Evolutionary conservation across 2,329 filamentous ascomycete genomes (phyloP), one percentile per base, ranked within the genome.

Genomic region (Clonostachys sp.): DNA sequence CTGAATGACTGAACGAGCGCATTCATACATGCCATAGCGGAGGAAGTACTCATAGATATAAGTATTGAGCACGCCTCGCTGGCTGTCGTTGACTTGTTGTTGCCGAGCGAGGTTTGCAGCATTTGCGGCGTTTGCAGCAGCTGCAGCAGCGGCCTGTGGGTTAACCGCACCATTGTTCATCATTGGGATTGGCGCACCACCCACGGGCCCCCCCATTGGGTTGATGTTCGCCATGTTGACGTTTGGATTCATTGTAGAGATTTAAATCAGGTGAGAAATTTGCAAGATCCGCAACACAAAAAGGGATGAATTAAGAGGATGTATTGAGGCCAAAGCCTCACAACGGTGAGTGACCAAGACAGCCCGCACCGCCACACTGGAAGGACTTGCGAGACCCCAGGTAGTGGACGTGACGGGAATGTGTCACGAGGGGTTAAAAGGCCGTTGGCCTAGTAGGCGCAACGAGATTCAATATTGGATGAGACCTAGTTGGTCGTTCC

Each of bases 1-100:
- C 41, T 79, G 75, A 48, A 89, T 70, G 50, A 96, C 75, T 44
- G 84, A 79, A 57, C 89, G 83, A 55, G 94, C 94, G 63, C 88
- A 86, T 55, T 94, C 88, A 61, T 81, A 86, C 78, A 96, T 89
- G 56, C 84, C 80, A 65, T 90, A 87, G 60, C 88, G 89, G 55
- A 96, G 74, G 55, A 97, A 92, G 65, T 94, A 92, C 61, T 94
- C 89, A 75, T 92, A 94, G 55, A 94, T 94, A 65, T 91, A 91
- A 17, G 89, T 92, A 70, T 92, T 91, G 45, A 94, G 77, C 50
- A 83, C 70, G 44, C 76, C 71, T 53, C 78, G 80, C 55, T 72
- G 74, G 44, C 75, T 72, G 53, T 67, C 72, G 51, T 66, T 65
- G 53, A 66, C 70, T 52, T 71, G 66, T 49, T 72, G 70, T 56